These are phyloP conservation scores for Blastocystis sp. DNA, from an alignment of 352 stramenopile species.

Conservation along the genomic window DNA sequence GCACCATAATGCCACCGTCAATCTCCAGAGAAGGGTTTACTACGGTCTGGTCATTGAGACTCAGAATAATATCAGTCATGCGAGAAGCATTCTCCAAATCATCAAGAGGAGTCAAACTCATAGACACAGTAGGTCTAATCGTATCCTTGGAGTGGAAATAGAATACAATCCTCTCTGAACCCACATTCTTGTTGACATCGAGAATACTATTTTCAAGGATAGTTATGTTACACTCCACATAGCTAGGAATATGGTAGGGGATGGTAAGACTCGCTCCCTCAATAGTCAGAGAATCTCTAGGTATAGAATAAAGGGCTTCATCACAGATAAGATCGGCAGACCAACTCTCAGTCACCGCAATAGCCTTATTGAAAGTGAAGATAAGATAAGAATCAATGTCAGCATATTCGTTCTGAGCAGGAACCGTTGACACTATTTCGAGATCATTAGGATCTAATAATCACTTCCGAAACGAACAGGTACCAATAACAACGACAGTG, in stretches of 20 bases:
- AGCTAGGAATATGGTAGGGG: background rate
- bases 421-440: conserved; percentile 1
- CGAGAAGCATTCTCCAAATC: background rate
- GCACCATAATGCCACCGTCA: background rate
- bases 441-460: background rate
- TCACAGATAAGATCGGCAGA: background rate
- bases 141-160: background rate
- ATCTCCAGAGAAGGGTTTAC: background rate
- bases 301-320: background rate
- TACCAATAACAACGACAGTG: background rate
- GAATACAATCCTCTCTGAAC: background rate
- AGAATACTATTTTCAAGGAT: conserved; percentile 20
- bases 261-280: background rate
- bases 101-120: background rate
- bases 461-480: background rate
- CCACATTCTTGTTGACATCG: background rate
- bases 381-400: background rate
- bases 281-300: background rate
- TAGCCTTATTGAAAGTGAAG: conserved; percentile 29
- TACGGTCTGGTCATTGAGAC: background rate
- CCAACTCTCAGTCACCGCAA: background rate
- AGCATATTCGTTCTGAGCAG: background rate
- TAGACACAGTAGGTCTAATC: background rate
- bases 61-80: conserved; percentile 19
- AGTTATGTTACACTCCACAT: background rate